Evolutionary conservation across 2,329 filamentous ascomycete genomes (phyloP).

Genomic region (Albifimbria verrucaria): DNA sequence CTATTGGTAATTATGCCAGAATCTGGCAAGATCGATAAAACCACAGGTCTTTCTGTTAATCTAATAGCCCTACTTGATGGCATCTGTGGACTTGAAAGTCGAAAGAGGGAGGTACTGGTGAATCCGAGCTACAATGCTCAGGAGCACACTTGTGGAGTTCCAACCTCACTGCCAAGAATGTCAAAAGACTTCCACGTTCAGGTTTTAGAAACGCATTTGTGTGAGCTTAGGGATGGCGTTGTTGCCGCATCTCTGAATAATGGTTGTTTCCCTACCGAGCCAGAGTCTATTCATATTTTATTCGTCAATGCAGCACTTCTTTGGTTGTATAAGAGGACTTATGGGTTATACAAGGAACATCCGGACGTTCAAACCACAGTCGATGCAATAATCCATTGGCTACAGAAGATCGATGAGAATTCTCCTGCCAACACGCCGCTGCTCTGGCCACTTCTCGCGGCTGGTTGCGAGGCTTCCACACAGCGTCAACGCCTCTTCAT

Average conservation of each 20-base stretch:
- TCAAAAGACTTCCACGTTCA: neutral
- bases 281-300: neutral
- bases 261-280: neutral
- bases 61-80: neutral
- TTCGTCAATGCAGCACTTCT: constrained; percentile 6
- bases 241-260: neutral
- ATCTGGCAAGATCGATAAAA: constrained; percentile 1
- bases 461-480: constrained; percentile 6
- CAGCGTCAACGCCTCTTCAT: neutral
- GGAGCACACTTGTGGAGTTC: no score
- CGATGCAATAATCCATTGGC: neutral
- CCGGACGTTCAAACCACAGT: neutral
- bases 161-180: neutral
- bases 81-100: neutral
- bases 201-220: neutral
- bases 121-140: neutral
- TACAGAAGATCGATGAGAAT: neutral
- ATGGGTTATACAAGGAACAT: neutral
- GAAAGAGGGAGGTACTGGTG: neutral
- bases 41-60: constrained; percentile 5
- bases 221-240: neutral
- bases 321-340: constrained; percentile 1
- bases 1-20: constrained; percentile 5
- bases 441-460: constrained; percentile 6
- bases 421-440: constrained; percentile 3